phyloP scores from a whole-genome alignment of 345 rosid species.

The Aquilaria sinensis region DNA sequence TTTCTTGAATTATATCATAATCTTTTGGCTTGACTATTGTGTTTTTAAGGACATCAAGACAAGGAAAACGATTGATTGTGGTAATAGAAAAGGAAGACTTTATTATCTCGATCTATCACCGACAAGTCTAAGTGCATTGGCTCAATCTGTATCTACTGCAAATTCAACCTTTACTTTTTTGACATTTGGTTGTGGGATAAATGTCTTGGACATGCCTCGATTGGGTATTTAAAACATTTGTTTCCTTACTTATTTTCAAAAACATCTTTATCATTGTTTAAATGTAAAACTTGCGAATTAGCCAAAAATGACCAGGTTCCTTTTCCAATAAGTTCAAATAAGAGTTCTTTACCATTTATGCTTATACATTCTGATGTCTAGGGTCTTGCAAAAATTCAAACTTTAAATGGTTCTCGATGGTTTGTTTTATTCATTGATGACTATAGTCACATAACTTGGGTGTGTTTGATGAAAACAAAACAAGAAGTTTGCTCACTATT shows the following conservation, averaged over 20 bases:
- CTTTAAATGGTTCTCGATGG: neutral
- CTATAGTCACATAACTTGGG: neutral
- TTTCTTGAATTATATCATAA: neutral
- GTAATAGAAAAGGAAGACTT: neutral
- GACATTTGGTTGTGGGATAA: neutral
- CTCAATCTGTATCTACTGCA: neutral
- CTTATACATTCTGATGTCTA: neutral
- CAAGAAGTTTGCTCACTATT: neutral
- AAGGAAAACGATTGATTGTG: neutral
- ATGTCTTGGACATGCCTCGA: neutral
- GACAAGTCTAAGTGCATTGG: neutral
- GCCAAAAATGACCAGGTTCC: neutral
- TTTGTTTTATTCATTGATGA: too few relatives aligned
- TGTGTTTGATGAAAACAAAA: neutral
- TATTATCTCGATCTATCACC: neutral
- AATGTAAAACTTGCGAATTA: neutral
- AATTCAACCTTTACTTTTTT: neutral
- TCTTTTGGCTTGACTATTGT: neutral
- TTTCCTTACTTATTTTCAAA: neutral
- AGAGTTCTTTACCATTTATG: neutral
- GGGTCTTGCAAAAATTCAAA: neutral
- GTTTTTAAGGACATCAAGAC: neutral
- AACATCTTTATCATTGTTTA: neutral
- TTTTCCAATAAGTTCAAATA: neutral
- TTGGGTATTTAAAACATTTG: neutral